These are phyloP conservation scores for Farysia itapuensis DNA, from an alignment of 1,284 basidiomycete genomes.

Conservation along the genomic window DNA sequence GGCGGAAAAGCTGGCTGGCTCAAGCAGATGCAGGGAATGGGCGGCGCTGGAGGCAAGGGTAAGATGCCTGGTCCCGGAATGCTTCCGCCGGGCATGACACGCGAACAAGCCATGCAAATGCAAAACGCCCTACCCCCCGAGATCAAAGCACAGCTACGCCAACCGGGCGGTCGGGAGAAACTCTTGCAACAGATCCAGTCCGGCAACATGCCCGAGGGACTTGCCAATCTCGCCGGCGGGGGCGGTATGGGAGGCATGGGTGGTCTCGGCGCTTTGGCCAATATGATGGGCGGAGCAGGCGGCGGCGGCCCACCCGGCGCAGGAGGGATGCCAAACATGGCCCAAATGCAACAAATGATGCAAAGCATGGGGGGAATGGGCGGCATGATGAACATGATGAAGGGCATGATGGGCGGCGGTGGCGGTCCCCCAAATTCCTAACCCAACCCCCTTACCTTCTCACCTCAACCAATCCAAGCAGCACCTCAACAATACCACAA, in stretches of 20 bases:
- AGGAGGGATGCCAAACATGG: constrained; percentile 49
- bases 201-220: constrained; percentile 38
- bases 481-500: no score
- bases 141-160: constrained; percentile 57
- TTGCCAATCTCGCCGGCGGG: constrained; percentile 36
- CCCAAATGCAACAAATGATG: constrained; percentile 60
- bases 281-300: constrained; percentile 27
- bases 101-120: constrained; percentile 56
- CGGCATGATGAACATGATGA: constrained; percentile 68
- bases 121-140: constrained; percentile 56
- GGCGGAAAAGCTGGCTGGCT: constrained; percentile 83
- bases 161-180: constrained; percentile 56
- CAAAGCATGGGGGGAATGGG: constrained; percentile 58
- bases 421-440: constrained; percentile 36
- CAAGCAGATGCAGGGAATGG: constrained; percentile 44
- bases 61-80: constrained; percentile 40
- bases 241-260: constrained; percentile 24
- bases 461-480: no score
- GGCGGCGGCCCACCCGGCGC: constrained; percentile 3
- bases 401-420: constrained; percentile 76
- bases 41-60: constrained; percentile 32
- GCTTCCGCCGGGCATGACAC: constrained; percentile 55
- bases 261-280: constrained; percentile 24
- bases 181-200: constrained; percentile 45
- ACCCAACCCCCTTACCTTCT: no score